These are phyloP conservation scores for Epicoccum nigrum DNA, from an alignment of 2,329 filamentous ascomycete genomes.

Conservation along the genomic window DNA sequence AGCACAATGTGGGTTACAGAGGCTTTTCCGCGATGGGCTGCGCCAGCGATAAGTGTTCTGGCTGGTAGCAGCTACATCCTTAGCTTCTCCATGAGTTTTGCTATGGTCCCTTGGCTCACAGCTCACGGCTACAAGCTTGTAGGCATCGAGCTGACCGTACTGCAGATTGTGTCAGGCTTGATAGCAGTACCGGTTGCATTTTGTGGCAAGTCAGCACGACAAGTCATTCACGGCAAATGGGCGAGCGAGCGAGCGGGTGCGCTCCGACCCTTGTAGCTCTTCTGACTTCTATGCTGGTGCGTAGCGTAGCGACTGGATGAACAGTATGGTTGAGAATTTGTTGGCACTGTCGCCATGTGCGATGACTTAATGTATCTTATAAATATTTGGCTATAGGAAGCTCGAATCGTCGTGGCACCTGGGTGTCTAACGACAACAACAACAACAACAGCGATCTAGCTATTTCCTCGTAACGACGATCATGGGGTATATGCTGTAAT, in stretches of 20 bases:
- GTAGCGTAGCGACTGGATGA: too few relatives aligned
- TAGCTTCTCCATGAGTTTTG: slow-evolving; percentile 33
- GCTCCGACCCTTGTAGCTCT: slow-evolving; percentile 30
- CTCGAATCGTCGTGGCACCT: too few relatives aligned
- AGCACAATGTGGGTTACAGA: slow-evolving; percentile 43
- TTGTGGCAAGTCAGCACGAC: slow-evolving; percentile 38
- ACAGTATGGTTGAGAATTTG: too few relatives aligned
- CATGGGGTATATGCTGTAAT: slow-evolving; percentile 12
- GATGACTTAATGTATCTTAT: too few relatives aligned
- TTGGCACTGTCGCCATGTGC: too few relatives aligned
- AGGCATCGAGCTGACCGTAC: slow-evolving; percentile 43
- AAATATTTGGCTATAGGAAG: too few relatives aligned
- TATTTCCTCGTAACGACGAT: slow-evolving; percentile 5
- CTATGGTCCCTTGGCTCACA: slow-evolving; percentile 31
- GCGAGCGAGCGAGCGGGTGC: slow-evolving; percentile 34
- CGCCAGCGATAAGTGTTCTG: slow-evolving; percentile 36
- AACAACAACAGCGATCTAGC: too few relatives aligned
- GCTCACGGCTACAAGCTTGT: slow-evolving; percentile 37
- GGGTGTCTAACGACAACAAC: too few relatives aligned
- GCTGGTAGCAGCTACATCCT: slow-evolving; percentile 31
- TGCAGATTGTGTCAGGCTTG: slow-evolving; percentile 41
- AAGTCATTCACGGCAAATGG: slow-evolving; percentile 39
- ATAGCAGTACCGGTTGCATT: slow-evolving; percentile 38
- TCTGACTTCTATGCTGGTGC: too few relatives aligned
- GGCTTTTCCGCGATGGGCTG: slow-evolving; percentile 43